Base-by-base conservation (phyloP, 2,329 filamentous ascomycete genomes). In the Thyridium curvatum region DNA sequence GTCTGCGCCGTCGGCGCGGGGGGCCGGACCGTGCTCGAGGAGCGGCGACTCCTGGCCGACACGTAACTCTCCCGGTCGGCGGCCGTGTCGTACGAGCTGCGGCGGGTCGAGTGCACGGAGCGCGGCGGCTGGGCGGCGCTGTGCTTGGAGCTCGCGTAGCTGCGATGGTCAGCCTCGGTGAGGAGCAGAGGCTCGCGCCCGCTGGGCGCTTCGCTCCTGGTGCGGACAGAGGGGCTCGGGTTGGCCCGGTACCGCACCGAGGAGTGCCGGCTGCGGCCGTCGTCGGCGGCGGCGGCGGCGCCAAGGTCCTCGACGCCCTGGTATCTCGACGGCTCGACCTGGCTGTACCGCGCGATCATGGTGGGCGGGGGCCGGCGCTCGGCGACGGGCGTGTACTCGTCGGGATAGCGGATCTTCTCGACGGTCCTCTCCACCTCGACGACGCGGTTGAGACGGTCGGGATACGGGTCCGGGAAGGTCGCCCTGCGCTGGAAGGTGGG, bases 51-150 rank as follows among this genome's bases (percentile, higher is more conserved):
- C 8, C 63, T 58, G 3, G 64, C 58, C 10, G 71, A 72, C 38
- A 67, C 60, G 42, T 67, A 72, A 29, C 64, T 65, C 15, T 67
- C 63, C 13, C 57, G 56, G 10, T 71, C 69, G 9, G 55, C 69
- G 9, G 55, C 46, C 12, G 41, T 41, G 32, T 56, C 52, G 39
- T 52, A 55, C 4, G 37, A 62, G 35, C 47, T 45, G 14, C 41
- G 47, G 6, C 40, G 47, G 18, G 54, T 50, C 45, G 46, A 17
- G 10, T 26, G 21, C 21, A 28, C 32, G 51, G 50, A n/a, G 46
- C 46, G 30, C 39, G 45, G 18, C 37, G 49, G 55, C 26, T 58
- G 53, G 31, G 53, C 45, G 28, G 49, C 45, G 39, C 48, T 53
- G 39, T 56, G 48, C 40, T 59, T 60, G n/a, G 65, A 64, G 33